Evolutionary conservation across 192 early-diverging fungal species (phyloP), one percentile per base, ranked within the genome.

Genomic region (Podochytrium sp.): DNA sequence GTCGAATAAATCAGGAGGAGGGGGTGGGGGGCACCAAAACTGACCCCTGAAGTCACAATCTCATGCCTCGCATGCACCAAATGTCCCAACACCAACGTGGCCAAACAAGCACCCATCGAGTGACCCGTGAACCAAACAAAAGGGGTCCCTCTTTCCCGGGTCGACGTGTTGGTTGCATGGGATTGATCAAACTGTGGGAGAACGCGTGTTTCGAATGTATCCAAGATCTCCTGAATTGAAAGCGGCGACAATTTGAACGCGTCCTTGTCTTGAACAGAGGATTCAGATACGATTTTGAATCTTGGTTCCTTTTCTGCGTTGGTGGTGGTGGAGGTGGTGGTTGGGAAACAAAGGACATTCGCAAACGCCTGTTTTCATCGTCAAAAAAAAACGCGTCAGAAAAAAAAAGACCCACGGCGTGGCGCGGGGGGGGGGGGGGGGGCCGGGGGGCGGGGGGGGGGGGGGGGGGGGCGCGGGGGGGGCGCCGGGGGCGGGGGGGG

Each of bases 101-200:
- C 57, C 3, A 75, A 43, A 16, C 18, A 20, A 3, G 74, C 74
- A 4, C 74, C 74, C n/a, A 59, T 35, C 23, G 74, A 75, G 38
- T 75, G 74, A 10, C 74, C 74, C 14, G 74, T 75, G 43, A 75
- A 66, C 74, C 74, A 75, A 40, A 75, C 59, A 25, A 56, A 52
- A 12, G 74, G 74, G 12, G 6, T 34, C 35, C 52, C 23, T 47
- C 43, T 47, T 10, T 47, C 43, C 10, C 10, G n/a, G n/a, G 43
- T 55, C 52, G 52, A 55, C 20, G 5, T 6, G 43, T 47, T 7
- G 25, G 52, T 6, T 55, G 23, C 52, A 55, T 0, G 20, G 0
- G 52, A 55, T 55, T 23, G 7, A 29, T 23, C 23, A 55, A 66
- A 66, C 23, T 67, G 12, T 14, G 53, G 74, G n/a, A 56, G 16